Evolutionary conservation across 2,329 filamentous ascomycete genomes (phyloP).

Genomic region (Diaporthe sp.): DNA sequence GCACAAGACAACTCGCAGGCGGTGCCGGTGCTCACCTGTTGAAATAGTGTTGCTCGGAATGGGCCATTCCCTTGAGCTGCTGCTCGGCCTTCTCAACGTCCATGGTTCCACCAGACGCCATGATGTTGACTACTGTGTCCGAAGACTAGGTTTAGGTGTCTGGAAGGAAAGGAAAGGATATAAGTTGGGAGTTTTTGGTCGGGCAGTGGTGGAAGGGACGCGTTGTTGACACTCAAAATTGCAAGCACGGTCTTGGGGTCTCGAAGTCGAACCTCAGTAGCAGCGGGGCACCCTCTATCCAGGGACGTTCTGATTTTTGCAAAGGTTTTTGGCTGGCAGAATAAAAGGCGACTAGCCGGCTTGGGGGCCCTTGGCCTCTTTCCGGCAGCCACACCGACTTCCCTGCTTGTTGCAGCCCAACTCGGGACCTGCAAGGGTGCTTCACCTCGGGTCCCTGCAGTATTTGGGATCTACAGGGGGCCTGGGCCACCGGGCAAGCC

Average conservation of each 20-base stretch:
- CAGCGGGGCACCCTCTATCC: constrained; percentile 12
- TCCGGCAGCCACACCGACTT: constrained; percentile 4
- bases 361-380: neutral
- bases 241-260: neutral
- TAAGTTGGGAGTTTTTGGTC: no score
- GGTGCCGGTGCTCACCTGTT: constrained; percentile 76
- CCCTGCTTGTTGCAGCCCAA: neutral
- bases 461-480: neutral
- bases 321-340: constrained; percentile 27
- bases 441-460: neutral
- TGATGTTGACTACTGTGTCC: constrained; percentile 38
- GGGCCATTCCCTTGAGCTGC: constrained; percentile 79
- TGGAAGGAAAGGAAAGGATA: neutral
- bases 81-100: constrained; percentile 70
- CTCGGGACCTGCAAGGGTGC: neutral
- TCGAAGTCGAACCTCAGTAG: neutral
- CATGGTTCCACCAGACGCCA: constrained; percentile 63
- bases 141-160: neutral
- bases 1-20: constrained; percentile 27
- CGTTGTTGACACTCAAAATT: neutral
- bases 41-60: constrained; percentile 99
- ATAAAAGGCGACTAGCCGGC: neutral
- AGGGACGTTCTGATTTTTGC: constrained; percentile 25
- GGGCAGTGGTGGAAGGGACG: neutral
- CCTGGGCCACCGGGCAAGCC: neutral